Conservation (phyloP, 306 rosid species). For the Potentilla sterilis region DNA sequence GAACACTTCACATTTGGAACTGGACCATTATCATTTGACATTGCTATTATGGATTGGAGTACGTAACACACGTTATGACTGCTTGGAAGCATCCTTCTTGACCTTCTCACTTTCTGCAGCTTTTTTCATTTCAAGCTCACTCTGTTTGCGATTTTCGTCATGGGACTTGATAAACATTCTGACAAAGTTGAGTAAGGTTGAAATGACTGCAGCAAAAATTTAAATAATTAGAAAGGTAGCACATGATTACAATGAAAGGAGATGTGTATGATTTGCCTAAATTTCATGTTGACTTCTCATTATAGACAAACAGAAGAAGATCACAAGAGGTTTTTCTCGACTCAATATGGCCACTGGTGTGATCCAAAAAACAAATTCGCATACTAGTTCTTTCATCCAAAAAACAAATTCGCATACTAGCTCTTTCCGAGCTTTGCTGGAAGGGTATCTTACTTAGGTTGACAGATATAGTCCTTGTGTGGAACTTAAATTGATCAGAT, state of each 20-base stretch:
- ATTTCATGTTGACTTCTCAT: background rate
- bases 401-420: background rate
- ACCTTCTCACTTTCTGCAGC: conserved; percentile 51
- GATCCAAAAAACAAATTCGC: background rate
- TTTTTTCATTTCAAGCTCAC: conserved; percentile 73
- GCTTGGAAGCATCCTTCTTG: conserved; percentile 35
- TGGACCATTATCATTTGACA: conserved; percentile 32
- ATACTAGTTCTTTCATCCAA: background rate
- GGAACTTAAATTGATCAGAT: background rate
- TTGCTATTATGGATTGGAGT: conserved; percentile 48
- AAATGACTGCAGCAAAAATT: conserved; percentile 49
- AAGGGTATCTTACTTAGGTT: background rate
- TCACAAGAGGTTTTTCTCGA: background rate
- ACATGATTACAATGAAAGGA: background rate
- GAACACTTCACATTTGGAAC: background rate
- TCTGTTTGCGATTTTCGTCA: conserved; percentile 72
- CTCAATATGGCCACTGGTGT: background rate
- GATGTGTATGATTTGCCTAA: background rate
- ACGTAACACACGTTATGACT: conserved; percentile 42
- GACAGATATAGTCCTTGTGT: background rate
- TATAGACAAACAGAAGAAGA: background rate
- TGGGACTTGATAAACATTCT: conserved; percentile 73
- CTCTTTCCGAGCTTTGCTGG: background rate
- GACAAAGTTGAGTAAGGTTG: conserved; percentile 75
- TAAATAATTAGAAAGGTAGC: conserved; percentile 18